phyloP scores from a whole-genome alignment of 2,329 filamentous ascomycete genomes.

The Aspergillus piperis region DNA sequence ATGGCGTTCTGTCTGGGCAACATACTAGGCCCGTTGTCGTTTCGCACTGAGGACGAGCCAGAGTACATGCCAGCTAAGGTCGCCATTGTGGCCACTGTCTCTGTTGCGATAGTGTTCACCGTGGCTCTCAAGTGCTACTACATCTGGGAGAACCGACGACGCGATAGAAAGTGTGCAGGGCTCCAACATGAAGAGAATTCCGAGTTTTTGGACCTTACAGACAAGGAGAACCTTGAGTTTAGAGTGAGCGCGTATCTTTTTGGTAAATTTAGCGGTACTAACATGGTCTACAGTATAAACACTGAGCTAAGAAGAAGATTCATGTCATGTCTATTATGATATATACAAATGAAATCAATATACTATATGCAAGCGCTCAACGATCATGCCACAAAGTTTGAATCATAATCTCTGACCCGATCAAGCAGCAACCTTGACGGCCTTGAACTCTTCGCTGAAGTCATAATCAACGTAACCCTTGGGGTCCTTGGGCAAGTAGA shows the following conservation, averaged over 20 bases:
- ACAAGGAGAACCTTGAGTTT: constrained; percentile 34
- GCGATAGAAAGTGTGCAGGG: constrained; percentile 24
- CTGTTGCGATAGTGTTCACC: constrained; percentile 31
- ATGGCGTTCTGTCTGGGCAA: constrained; percentile 48
- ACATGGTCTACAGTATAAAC: constrained; percentile 7
- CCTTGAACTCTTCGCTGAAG: constrained; percentile 36
- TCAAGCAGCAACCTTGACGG: constrained; percentile 24
- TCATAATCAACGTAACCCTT: constrained; percentile 45
- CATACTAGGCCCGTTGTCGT: constrained; percentile 49
- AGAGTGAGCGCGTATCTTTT: constrained; percentile 13
- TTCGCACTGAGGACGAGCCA: constrained; percentile 46
- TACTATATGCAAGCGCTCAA: background rate
- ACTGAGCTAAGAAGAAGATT: background rate
- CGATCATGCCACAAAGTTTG: background rate
- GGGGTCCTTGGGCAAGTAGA: constrained; percentile 41
- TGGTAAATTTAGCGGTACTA: background rate
- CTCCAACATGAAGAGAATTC: constrained; percentile 25
- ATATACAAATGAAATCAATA: no score
- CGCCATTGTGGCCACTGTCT: constrained; percentile 38
- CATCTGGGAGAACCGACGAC: constrained; percentile 33
- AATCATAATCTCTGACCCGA: background rate
- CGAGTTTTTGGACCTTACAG: constrained; percentile 37
- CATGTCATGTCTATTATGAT: no score
- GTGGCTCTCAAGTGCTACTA: constrained; percentile 28
- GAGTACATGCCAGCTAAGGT: constrained; percentile 44